A percentile compares a stretch with the other conserved stretches of the same genome.
Evolutionary conservation across 306 rosid species (phyloP).

Genomic region (Vachellia collinsii): DNA sequence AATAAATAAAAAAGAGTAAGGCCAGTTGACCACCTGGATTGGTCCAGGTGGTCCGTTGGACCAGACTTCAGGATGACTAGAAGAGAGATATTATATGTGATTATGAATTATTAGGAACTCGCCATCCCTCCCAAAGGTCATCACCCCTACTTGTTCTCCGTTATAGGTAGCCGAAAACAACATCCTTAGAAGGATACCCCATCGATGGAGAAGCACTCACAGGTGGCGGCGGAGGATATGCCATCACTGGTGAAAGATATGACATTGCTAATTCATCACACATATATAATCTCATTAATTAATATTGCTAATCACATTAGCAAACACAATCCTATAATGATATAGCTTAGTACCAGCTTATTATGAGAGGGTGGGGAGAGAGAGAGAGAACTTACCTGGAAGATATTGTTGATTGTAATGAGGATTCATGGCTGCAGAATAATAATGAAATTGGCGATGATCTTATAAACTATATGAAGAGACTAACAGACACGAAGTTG

Average conservation of each 20-base stretch:
- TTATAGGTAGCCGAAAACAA: slow-evolving; percentile 15
- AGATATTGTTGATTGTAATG: slow-evolving; percentile 44
- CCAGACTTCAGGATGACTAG: too few species aligned
- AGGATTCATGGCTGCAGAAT: slow-evolving; percentile 29
- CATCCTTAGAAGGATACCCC: slow-evolving; percentile 51
- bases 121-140: slow-evolving; percentile 71
- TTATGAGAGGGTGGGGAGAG: neutral
- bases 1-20: too few species aligned
- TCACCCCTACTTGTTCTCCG: slow-evolving; percentile 52
- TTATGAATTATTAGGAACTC: neutral
- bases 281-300: neutral
- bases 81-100: neutral
- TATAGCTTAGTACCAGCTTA: neutral
- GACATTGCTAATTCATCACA: neutral
- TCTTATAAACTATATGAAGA: neutral
- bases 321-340: neutral
- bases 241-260: slow-evolving; percentile 32
- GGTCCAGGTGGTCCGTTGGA: too few species aligned
- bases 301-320: neutral
- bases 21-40: too few species aligned
- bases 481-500: too few species aligned
- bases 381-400: slow-evolving; percentile 29
- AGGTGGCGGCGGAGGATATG: slow-evolving; percentile 36
- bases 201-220: slow-evolving; percentile 43
- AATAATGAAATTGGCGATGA: neutral